Conservation (phyloP, 139 green algal species). For the Zygnema circumcarinatum region DNA sequence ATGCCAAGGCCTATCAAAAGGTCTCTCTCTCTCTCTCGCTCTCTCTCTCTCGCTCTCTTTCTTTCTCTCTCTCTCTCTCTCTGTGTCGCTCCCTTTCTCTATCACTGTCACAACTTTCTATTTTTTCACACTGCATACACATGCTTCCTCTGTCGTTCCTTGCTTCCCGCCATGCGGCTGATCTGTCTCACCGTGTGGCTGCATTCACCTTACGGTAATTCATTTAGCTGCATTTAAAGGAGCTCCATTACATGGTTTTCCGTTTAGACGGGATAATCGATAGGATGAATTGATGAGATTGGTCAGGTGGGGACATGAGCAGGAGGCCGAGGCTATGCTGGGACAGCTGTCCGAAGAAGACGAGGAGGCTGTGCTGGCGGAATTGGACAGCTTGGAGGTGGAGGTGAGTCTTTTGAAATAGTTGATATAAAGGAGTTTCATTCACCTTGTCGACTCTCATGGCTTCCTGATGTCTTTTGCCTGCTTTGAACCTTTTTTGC, state of each 20-base stretch:
- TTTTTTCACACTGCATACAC: not conserved
- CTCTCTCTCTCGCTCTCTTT: not conserved
- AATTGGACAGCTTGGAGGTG: constrained; percentile 43
- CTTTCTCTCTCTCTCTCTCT: not conserved
- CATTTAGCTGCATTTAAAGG: not conserved
- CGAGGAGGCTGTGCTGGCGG: constrained; percentile 43
- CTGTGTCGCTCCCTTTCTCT: constrained; percentile 4
- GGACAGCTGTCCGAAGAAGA: constrained; percentile 38
- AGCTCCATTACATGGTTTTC: no score
- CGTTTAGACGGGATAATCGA: no score
- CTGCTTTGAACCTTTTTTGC: no score
- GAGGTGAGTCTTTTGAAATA: constrained; percentile 43
- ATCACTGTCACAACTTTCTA: not conserved
- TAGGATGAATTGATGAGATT: no score
- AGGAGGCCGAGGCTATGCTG: constrained; percentile 44
- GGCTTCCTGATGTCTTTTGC: no score
- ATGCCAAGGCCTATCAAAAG: constrained; percentile 79
- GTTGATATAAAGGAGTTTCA: no score
- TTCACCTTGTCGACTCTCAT: no score
- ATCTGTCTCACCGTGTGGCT: not conserved
- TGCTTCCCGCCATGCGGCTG: not conserved
- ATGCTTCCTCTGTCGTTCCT: not conserved
- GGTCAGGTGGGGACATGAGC: no score
- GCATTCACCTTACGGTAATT: not conserved
- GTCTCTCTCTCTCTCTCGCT: constrained; percentile 1